These are phyloP conservation scores for Saccharomyces kudriavzevii DNA, from an alignment of 805 yeast genomes.

Conservation along the genomic window DNA sequence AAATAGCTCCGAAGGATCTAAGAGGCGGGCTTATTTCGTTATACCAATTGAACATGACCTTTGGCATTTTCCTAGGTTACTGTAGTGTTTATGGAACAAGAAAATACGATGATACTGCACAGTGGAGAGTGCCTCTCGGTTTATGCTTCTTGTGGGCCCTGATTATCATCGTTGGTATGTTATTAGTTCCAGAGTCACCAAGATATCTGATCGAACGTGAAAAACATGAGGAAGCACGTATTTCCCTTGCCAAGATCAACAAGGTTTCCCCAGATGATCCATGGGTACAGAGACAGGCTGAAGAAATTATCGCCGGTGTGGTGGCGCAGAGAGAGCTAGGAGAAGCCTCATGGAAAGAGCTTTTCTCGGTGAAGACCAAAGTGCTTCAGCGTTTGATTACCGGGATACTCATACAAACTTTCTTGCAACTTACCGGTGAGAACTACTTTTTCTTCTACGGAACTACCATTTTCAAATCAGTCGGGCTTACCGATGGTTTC, in stretches of 20 bases:
- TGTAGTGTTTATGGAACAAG: constrained; percentile 53
- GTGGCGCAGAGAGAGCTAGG: constrained; percentile 51
- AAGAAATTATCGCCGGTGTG: constrained; percentile 44
- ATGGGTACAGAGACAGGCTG: constrained; percentile 41
- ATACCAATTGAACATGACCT: constrained; percentile 50
- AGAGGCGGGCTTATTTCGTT: constrained; percentile 57
- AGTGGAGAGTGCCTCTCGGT: constrained; percentile 56
- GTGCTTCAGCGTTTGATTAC: constrained; percentile 38
- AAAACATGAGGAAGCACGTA: constrained; percentile 51
- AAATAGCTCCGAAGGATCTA: constrained; percentile 51
- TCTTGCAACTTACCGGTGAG: constrained; percentile 63
- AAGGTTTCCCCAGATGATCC: constrained; percentile 38
- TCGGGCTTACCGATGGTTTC: constrained; percentile 50
- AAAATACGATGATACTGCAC: constrained; percentile 27
- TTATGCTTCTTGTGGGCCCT: constrained; percentile 32
- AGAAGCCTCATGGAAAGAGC: constrained; percentile 34
- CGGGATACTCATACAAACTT: constrained; percentile 49
- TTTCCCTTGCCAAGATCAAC: constrained; percentile 46
- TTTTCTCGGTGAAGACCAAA: constrained; percentile 61
- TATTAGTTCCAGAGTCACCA: constrained; percentile 57
- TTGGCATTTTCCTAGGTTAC: constrained; percentile 57
- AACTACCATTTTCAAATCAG: constrained; percentile 52
- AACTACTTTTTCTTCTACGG: constrained; percentile 63
- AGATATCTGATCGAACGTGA: constrained; percentile 47
- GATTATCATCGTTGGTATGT: constrained; percentile 48